Evolutionary conservation across 495 filamentous ascomycete genomes (phyloP), one percentile per base, ranked within the genome.

Genomic region (Ramalina intermedia): DNA sequence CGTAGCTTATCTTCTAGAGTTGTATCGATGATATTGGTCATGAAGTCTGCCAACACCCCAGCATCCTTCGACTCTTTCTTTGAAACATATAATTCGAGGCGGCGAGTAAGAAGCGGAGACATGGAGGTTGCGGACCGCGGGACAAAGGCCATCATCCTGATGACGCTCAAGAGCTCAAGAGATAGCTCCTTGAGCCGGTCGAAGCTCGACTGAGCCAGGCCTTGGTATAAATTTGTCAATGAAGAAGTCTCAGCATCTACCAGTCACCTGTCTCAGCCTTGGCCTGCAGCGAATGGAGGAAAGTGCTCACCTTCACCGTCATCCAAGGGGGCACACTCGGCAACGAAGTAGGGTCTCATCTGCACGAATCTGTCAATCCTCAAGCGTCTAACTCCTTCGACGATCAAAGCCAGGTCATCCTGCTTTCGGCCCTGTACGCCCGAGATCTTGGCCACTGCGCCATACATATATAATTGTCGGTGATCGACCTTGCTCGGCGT

Each of bases 21-120:
- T 37, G 79, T 78, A 45, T 94, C 84, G 2, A 93, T 76, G 23
- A 96, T 75, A 63, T 91, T 89, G 7, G 85, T 79, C 86, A 96
- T 93, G 55, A 96, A 95, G 60, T 99, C 93, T 7, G 91, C 91
- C n/a, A 99, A 69, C 7, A 75, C 70, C 6, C 90, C 91, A 4
- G 91, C 88, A 48, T 95, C 84, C 33, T 70, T 63, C 33, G 85
- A 58, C 45, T 82, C 80, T 52, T 89, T 89, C 61, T 75, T 79
- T 1, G 74, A 72, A 43, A 98, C 93, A 58, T 86, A 88, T 6
- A 88, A 61, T 61, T 95, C 87, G 13, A 96, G 75, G 41, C 87
- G 79, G 20, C 87, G 75, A 0, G 86, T 82, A 37, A 94, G 73
- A n/a, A 90, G 68, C 1, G 88, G 87, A 5, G 87, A 87, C 13